phyloP scores from a whole-genome alignment of 495 filamentous ascomycete species.

The Aspergillus baeticus region DNA sequence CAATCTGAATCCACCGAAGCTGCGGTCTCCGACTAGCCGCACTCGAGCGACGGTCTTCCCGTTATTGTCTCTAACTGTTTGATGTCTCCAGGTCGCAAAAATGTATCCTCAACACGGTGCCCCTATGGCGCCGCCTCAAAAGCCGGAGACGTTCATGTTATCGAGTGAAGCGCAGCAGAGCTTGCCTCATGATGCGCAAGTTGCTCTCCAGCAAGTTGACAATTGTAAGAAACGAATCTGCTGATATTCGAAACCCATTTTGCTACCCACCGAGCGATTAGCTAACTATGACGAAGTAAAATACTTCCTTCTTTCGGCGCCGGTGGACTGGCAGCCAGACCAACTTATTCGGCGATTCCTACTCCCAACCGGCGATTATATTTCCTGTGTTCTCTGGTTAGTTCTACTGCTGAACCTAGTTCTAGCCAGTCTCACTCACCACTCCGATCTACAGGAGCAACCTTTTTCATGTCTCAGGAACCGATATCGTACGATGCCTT shows the following conservation, averaged over 20 bases:
- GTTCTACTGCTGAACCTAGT: constrained; percentile 23
- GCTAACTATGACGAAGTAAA: constrained; percentile 65
- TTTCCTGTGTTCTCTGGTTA: constrained; percentile 95
- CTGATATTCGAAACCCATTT: background rate
- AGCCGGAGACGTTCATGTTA: constrained; percentile 98
- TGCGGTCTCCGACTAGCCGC: background rate
- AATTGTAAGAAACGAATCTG: constrained; percentile 69
- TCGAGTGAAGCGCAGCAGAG: constrained; percentile 94
- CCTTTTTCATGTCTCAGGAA: constrained; percentile 98
- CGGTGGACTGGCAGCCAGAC: constrained; percentile 95
- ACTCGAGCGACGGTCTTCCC: background rate
- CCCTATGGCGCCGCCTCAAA: constrained; percentile 72
- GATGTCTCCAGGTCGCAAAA: constrained; percentile 11
- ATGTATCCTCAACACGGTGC: constrained; percentile 56
- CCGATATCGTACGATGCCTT: constrained; percentile 96
- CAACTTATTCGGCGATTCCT: constrained; percentile 96
- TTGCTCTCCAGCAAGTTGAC: constrained; percentile 96
- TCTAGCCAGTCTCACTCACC: constrained; percentile 10
- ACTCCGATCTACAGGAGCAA: constrained; percentile 67
- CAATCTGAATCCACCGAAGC: background rate
- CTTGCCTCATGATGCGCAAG: constrained; percentile 92
- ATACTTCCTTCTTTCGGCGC: constrained; percentile 98
- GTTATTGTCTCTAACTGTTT: background rate
- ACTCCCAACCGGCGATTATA: constrained; percentile 95
- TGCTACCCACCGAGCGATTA: background rate